Evolutionary conservation across 1,284 basidiomycete species (phyloP), one percentile per base, ranked within the genome.

Genomic region (Pyrrhoderma lamaoense): DNA sequence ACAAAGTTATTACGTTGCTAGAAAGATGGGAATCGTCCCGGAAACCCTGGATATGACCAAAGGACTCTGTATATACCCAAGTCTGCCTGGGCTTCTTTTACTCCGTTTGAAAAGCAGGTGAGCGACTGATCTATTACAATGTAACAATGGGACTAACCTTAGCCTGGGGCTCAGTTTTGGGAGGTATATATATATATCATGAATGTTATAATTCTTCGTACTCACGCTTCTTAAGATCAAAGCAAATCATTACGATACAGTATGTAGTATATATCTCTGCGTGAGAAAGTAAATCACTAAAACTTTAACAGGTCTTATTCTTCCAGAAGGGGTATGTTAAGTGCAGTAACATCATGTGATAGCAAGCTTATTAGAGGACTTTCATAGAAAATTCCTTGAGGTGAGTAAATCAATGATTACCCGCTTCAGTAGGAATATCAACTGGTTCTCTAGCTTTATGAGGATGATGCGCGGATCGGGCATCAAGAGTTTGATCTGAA

Each of bases 401-500:
- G 80, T 80, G 61, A n/a, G n/a, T 11, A 50, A 60, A 48, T 13
- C 11, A 14, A 4, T 40, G 14, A 25, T 45, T 3, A 16, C 46
- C 44, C 38, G 40, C 31, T 39, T 45, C 42, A 25, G 5, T 37
- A n/a, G n/a, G n/a, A n/a, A n/a, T 54, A 58, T 59, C 61, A 54
- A 19, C 40, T 16, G 47, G 19, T 50, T 63, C 61, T 52, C 49
- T 70, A 94, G 79, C 70, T 96, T n/a, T 97, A 97, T 61, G 93
- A 97, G 67, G 89, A 95, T 56, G 93, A 97, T 66, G 94, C 93
- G 0, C 76, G 85, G 38, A 80, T 91, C 53, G 93, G 93, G 0
- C 90, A 96, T 64, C 85, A 84, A 58, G 84, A 94, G 54, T 96
- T 97, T 62, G 93, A 96, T 61, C 69, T 97, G 53, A 97, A 97